Evolutionary conservation across 176 grass and related monocot genomes (phyloP).

Genomic region (Metroxylon sagu): DNA sequence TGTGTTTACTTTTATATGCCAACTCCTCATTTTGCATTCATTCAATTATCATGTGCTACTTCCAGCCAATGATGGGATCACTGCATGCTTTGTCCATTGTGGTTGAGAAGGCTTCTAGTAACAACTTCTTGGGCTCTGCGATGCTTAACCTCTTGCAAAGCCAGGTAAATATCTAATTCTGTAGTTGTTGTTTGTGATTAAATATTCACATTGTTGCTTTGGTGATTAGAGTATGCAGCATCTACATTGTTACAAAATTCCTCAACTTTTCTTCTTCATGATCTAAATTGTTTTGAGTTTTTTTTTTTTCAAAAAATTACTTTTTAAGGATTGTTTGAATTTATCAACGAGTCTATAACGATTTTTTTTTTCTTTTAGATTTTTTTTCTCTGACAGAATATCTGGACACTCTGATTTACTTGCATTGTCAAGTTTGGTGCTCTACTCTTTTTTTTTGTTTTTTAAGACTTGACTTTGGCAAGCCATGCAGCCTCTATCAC

Average conservation of each 20-base stretch:
- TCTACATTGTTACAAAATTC: too few species aligned
- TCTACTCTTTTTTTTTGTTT: neutral
- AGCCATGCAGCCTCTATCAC: neutral
- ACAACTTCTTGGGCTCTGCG: slow-evolving; percentile 58
- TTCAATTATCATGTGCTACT: slow-evolving; percentile 6
- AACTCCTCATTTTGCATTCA: slow-evolving; percentile 8
- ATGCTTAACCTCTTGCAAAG: slow-evolving; percentile 95
- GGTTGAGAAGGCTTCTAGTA: slow-evolving; percentile 66
- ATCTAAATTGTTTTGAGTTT: too few species aligned
- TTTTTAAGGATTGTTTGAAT: too few species aligned
- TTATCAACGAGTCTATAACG: too few species aligned
- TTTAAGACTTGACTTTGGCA: slow-evolving; percentile 6
- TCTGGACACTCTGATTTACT: too few species aligned
- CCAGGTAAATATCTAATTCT: slow-evolving; percentile 38
- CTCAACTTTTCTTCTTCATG: too few species aligned
- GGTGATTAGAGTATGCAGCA: too few species aligned
- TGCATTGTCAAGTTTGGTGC: too few species aligned
- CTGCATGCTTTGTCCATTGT: slow-evolving; percentile 77
- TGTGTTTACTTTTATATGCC: slow-evolving; percentile 12
- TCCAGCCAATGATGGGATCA: slow-evolving; percentile 91
- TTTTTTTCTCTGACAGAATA: too few species aligned
- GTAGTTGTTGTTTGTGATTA: neutral
- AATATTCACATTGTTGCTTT: too few species aligned
- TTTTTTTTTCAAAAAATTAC: too few species aligned
- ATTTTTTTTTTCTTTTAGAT: too few species aligned